Conservation (phyloP, 75 land plant genomes). For the Selaginella tamariscina region DNA sequence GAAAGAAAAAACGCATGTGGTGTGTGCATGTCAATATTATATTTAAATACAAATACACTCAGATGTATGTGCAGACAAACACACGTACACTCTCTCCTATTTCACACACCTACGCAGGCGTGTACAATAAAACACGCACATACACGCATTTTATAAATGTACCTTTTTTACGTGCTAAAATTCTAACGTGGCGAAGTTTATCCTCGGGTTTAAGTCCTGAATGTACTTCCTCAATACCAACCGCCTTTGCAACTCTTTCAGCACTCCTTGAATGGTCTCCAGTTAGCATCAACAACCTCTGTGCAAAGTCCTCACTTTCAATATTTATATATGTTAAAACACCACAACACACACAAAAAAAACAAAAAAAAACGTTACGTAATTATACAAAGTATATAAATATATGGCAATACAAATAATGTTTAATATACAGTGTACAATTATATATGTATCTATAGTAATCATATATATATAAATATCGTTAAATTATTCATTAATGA, state of each 20-base stretch:
- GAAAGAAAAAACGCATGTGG: background rate
- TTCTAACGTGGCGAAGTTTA: constrained; percentile 65
- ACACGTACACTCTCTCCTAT: background rate
- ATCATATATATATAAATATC: too few relatives aligned
- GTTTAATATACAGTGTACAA: too few relatives aligned
- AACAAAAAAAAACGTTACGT: too few relatives aligned
- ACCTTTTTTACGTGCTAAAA: constrained; percentile 57
- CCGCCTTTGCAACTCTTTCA: constrained; percentile 66
- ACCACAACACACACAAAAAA: too few relatives aligned
- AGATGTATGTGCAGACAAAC: too few relatives aligned
- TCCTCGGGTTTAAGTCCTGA: constrained; percentile 84
- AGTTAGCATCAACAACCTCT: constrained; percentile 78
- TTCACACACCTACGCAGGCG: background rate
- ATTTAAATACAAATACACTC: too few relatives aligned
- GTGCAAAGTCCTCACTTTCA: too few relatives aligned
- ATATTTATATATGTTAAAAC: too few relatives aligned
- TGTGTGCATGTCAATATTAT: background rate
- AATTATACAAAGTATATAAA: too few relatives aligned
- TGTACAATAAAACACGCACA: constrained; percentile 4
- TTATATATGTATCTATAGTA: too few relatives aligned
- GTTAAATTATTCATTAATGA: too few relatives aligned
- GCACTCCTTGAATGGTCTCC: constrained; percentile 95
- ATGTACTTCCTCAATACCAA: constrained; percentile 85
- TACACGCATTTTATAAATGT: constrained; percentile 1
- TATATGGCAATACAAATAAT: too few relatives aligned